Percentiles rank a stretch among this genome's conserved stretches.
Evolutionary conservation across 2,329 filamentous ascomycete genomes (phyloP).

Genomic region (Sporothrix luriei): DNA sequence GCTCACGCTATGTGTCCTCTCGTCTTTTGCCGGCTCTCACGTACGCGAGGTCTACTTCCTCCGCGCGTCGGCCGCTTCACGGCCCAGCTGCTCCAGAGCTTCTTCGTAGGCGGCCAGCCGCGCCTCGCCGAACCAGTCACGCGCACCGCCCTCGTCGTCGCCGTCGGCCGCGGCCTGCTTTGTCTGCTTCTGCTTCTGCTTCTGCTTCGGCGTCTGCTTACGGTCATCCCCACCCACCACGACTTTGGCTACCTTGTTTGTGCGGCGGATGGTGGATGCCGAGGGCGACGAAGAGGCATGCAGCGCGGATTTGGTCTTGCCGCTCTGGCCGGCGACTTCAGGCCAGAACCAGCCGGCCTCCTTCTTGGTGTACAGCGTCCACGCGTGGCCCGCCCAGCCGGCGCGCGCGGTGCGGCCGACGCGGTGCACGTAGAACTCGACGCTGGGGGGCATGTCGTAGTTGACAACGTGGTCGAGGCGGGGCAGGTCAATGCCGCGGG

Average conservation of each 20-base stretch:
- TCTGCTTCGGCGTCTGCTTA: constrained; percentile 29
- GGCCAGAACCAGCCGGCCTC: constrained; percentile 94
- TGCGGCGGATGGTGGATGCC: constrained; percentile 46
- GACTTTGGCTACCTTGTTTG: constrained; percentile 52
- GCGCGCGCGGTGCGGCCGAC: constrained; percentile 89
- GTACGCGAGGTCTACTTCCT: constrained; percentile 28
- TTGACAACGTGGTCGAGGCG: constrained; percentile 84
- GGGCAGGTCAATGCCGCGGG: constrained; percentile 82
- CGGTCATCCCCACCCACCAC: constrained; percentile 41
- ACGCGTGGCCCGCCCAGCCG: constrained; percentile 73
- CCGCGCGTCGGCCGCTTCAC: constrained; percentile 55
- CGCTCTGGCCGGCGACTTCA: constrained; percentile 66
- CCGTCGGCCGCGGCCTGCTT: constrained; percentile 6
- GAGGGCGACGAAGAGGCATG: neutral
- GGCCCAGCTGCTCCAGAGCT: constrained; percentile 64
- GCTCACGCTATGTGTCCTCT: constrained; percentile 5
- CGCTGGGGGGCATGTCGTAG: constrained; percentile 83
- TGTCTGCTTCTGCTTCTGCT: constrained; percentile 32
- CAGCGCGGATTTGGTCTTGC: constrained; percentile 39
- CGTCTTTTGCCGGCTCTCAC: neutral
- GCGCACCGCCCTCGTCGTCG: constrained; percentile 43
- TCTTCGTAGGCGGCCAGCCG: constrained; percentile 54
- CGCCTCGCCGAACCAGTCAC: constrained; percentile 48
- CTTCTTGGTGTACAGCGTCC: constrained; percentile 79
- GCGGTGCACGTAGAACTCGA: constrained; percentile 85